These are phyloP conservation scores for Euryodendron excelsum DNA, from an alignment of 148 eudicot genomes.

Conservation along the genomic window DNA sequence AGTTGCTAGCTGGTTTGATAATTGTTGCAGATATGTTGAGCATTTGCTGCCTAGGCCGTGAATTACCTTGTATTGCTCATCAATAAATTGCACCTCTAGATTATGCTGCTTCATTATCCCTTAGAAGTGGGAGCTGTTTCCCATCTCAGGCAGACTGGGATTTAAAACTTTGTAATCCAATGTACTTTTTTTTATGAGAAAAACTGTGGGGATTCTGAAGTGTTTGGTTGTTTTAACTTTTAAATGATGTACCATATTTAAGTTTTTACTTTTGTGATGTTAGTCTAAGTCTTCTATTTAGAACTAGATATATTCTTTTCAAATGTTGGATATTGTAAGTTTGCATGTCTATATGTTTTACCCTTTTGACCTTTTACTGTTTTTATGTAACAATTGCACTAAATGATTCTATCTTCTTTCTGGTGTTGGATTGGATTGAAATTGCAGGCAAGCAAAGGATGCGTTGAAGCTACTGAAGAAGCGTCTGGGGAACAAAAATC, in stretches of 20 bases:
- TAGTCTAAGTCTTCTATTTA: conserved; percentile 2
- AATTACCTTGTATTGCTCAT: background rate
- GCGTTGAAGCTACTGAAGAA: conserved; percentile 83
- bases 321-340: background rate
- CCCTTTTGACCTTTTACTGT: background rate
- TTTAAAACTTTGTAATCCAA: background rate
- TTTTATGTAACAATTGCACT: background rate
- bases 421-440: conserved; percentile 16
- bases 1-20: too few species aligned
- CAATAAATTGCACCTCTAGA: background rate
- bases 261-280: background rate
- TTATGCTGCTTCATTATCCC: background rate
- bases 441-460: conserved; percentile 85
- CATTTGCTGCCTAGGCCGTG: background rate
- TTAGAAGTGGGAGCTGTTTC: background rate
- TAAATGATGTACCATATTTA: background rate
- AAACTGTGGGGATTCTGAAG: background rate
- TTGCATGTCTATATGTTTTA: background rate
- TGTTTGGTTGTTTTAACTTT: background rate
- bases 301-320: background rate
- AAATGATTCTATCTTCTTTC: background rate
- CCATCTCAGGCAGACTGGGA: background rate
- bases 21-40: background rate
- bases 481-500: conserved; percentile 68
- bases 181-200: background rate